Conservation (phyloP, 2,329 filamentous ascomycete genomes). For the Neofusicoccum sp. region DNA sequence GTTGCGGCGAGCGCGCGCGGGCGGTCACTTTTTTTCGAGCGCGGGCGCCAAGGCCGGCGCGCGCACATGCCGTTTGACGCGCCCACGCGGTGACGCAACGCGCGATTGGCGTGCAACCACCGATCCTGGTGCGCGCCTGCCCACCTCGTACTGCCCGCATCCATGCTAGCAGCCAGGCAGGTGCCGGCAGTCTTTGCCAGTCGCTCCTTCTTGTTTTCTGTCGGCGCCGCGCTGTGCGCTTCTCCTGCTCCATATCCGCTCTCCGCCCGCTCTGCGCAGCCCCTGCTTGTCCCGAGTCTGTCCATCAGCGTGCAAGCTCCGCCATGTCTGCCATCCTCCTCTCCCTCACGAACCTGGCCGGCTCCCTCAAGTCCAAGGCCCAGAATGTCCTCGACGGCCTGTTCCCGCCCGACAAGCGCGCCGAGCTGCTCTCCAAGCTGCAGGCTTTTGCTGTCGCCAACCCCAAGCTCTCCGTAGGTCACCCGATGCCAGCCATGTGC, state of each 20-base stretch:
- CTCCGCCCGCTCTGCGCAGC: not conserved
- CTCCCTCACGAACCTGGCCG: constrained; percentile 25
- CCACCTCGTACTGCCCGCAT: not conserved
- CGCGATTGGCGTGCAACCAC: constrained; percentile 7
- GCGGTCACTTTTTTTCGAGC: constrained; percentile 7
- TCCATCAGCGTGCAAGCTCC: not conserved
- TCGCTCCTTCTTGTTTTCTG: not conserved
- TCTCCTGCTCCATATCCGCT: not conserved
- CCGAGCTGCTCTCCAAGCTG: constrained; percentile 54
- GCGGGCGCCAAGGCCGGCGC: not conserved
- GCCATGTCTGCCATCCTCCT: constrained; percentile 30
- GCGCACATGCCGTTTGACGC: not conserved
- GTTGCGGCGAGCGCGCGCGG: not conserved
- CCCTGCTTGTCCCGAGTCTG: not conserved
- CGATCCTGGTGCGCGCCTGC: not conserved
- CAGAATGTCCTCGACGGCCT: constrained; percentile 48
- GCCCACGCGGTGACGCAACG: constrained; percentile 5
- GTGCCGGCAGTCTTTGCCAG: not conserved
- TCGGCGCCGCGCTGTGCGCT: not conserved
- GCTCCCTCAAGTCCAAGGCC: constrained; percentile 24
- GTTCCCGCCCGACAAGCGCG: constrained; percentile 61
- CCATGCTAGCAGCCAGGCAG: not conserved
- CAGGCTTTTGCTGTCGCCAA: constrained; percentile 60
- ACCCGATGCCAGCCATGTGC: not conserved
- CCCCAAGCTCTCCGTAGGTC: constrained; percentile 66